Base-by-base conservation (phyloP, 1,284 basidiomycete species). In the Pseudozyma thailandica region DNA sequence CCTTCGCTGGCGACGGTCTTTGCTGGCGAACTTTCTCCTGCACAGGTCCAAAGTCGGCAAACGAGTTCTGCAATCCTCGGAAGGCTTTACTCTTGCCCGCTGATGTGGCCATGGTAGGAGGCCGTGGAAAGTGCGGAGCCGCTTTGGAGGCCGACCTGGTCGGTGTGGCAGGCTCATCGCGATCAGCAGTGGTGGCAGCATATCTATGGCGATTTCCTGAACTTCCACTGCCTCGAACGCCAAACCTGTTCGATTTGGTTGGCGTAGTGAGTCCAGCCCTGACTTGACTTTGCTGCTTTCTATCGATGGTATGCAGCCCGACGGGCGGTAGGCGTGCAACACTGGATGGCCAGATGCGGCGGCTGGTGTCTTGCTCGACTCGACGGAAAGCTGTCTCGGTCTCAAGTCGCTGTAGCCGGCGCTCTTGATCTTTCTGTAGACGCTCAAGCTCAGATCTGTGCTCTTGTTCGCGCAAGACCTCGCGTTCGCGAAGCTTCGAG, bases 331-430 rank as follows among this genome's bases (percentile, higher is more conserved):
- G 54, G 1, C 75, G 63, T 6, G 63, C 60, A 26, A 75, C 56
- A 30, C 69, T 70, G 6, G 76, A 74, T 2, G 76, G 74, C 76
- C 76, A 78, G 33, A 68, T 65, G 12, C 69, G 66, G 9, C 74
- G 66, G 33, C 59, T 72, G 6, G 76, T 74, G 35, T 78, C 76
- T 53, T 78, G 76, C 35, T 78, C 76, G 35, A 78, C 74, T 27
- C 76, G 62, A 25, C 76, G 57, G 27, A 78, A 78, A 21, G 76
- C 68, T 8, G 72, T 65, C 21, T 64, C 65, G 18, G 76, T 75
- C 42, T 78, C 76, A 9, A 78, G 64, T 15, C 65, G 58, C 25
- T 76, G 71, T 8, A 78, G 55, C 23, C 58, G 64, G 6, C 68
- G 46, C 47, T 71, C 57, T 30, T 78, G 70, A 6, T 78, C 76